phyloP scores from a whole-genome alignment of 805 yeast genomes.

The Wickerhamiella brachini region DNA sequence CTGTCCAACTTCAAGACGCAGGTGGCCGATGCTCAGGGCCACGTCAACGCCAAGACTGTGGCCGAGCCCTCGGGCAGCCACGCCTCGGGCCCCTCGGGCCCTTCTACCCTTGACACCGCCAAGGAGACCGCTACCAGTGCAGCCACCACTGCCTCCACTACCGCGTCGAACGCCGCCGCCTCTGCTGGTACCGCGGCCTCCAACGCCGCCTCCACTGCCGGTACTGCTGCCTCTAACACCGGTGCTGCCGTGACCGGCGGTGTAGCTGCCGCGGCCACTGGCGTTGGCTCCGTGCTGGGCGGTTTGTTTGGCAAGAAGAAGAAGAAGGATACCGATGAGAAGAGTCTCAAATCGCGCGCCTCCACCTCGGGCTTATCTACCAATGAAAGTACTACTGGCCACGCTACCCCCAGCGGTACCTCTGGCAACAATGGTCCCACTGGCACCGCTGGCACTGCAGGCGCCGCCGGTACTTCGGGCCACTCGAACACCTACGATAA shows the following conservation, averaged over 20 bases:
- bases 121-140: not conserved
- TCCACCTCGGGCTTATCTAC: not conserved
- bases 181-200: constrained; percentile 6
- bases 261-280: not conserved
- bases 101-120: not conserved
- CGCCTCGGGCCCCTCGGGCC: not conserved
- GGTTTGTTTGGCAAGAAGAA: not conserved
- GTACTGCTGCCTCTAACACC: constrained; percentile 4
- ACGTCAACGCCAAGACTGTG: constrained; percentile 5
- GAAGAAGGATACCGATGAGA: not conserved
- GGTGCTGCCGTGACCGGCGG: constrained; percentile 2
- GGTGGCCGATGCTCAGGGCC: constrained; percentile 7
- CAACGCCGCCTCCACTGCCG: constrained; percentile 9
- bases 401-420: constrained; percentile 14
- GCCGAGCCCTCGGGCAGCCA: not conserved
- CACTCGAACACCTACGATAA: not conserved
- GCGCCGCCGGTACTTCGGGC: not conserved
- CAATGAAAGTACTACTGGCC: constrained; percentile 5
- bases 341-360: not conserved
- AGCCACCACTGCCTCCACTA: not conserved
- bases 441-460: constrained; percentile 24
- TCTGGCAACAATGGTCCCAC: too few relatives aligned
- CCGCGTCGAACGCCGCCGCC: not conserved
- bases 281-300: not conserved
- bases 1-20: constrained; percentile 9